phyloP scores from a whole-genome alignment of 306 rosid genomes.

The Acacia acuminata region DNA sequence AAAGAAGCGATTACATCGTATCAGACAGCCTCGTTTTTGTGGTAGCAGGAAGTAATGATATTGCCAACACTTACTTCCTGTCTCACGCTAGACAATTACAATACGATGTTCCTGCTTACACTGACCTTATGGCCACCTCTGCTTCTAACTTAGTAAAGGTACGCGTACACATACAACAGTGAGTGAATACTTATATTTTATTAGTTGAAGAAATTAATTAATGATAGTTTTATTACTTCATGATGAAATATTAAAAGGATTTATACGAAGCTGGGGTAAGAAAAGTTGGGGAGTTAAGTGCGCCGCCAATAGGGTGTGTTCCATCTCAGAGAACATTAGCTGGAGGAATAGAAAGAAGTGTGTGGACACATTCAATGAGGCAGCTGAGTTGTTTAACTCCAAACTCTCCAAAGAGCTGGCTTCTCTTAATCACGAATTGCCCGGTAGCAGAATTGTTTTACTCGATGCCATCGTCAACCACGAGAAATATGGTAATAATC shows the following conservation, averaged over 20 bases:
- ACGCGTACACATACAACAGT: neutral
- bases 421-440: slow-evolving; percentile 28
- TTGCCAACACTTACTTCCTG: slow-evolving; percentile 63
- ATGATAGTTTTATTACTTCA: neutral
- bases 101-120: slow-evolving; percentile 58
- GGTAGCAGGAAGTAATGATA: slow-evolving; percentile 75
- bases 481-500: slow-evolving; percentile 45
- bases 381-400: slow-evolving; percentile 55
- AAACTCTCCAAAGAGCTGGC: slow-evolving; percentile 39
- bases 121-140: slow-evolving; percentile 43
- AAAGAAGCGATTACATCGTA: slow-evolving; percentile 49
- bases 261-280: slow-evolving; percentile 58
- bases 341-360: slow-evolving; percentile 50
- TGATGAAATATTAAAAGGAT: slow-evolving; percentile 27
- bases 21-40: slow-evolving; percentile 49
- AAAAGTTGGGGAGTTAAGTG: slow-evolving; percentile 60
- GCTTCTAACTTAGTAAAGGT: slow-evolving; percentile 44
- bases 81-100: slow-evolving; percentile 37
- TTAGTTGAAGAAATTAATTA: too few relatives aligned
- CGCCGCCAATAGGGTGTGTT: slow-evolving; percentile 78
- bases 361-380: slow-evolving; percentile 46
- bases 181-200: neutral
- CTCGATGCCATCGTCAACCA: slow-evolving; percentile 53
- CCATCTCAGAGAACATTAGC: slow-evolving; percentile 69
- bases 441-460: slow-evolving; percentile 43